Base-by-base conservation (phyloP, 164 flowering plant species). In the Akebia trifoliata region DNA sequence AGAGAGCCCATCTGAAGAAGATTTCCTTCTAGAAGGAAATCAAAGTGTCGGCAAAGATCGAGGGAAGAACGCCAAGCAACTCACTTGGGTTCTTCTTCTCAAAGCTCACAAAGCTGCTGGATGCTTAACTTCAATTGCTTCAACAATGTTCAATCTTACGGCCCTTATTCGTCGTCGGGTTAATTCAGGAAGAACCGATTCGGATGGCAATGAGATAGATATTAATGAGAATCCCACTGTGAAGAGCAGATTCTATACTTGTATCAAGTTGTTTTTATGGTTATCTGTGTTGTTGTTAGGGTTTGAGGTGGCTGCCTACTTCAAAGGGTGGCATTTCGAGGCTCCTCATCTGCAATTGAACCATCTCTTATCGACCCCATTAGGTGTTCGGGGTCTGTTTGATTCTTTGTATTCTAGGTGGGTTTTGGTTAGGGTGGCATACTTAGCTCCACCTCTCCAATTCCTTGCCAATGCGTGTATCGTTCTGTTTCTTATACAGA, bases 51-150 rank as follows among this genome's bases (percentile, higher is more conserved):
- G 79, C 24, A 77, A 74, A 45, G 71, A 65, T 14, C 71, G 96
- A 32, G 79, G 83, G 45, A 87, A 84, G 54, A 93, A 93, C 66
- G 98, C 98, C 29, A 87, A 80, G 70, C 98, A 93, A 72, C 82
- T 93, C 63, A 93, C 98, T 0, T 90, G 97, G 97, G 97, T 93
- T 28, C 88, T 93, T 42, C 85, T 90, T 58, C 78, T 93, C n/a
- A 87, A 78, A 57, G 98, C 97, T 49, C 95, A 93, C 75, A 70
- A 72, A 15, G 98, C 98, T 56, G 97, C 98, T 34, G 97, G 97
- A 2, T 93, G 98, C 54, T 62, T 90, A 0, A 69, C 98, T 36
- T 93, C 86, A 43, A 69, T 89, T 11, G 96, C 78, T 61, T 51
- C 85, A 9, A 74, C 86, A 57, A 42, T 69, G 65, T 28, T 85